Evolutionary conservation across 2,329 filamentous ascomycete genomes (phyloP), one percentile per base, ranked within the genome.

Genomic region (Aureobasidium sp.): DNA sequence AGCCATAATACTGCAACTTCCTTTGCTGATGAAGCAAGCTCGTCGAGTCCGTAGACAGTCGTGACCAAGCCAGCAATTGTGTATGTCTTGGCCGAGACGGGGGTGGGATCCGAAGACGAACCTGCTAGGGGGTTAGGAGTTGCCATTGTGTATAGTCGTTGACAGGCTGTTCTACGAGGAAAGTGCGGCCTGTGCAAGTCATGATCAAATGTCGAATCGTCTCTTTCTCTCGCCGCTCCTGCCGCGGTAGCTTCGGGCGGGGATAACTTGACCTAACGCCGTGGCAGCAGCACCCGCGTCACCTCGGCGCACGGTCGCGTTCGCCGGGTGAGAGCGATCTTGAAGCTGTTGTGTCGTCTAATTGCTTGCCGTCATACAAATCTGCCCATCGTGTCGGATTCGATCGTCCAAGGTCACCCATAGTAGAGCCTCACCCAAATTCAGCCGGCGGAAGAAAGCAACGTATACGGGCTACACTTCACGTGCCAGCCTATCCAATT

Each of bases 1-100:
- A 97, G 85, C 90, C 92, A 97, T n/a, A 97, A 83, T 68, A 89
- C 90, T 29, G 91, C 86, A 39, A 96, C 77, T 36, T 79, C 76
- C 5, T 72, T 73, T 3, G 81, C 77, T 15, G 80, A 74, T 9
- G 67, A 15, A 1, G 85, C 78, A 0, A 96, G 80, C 70, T 96
- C 90, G 34, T 85, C 77, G 2, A 96, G 83, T 21, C 93, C 92
- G 74, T 92, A 92, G 63, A 96, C 81, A 63, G 90, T 89, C 54
- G 88, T 85, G 10, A 89, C 79, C 59, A 97, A 84, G 50, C 91
- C 91, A 47, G 88, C 85, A 72, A 97, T 89, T 64, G 86, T 83
- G 66, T 88, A 79, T 25, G 85, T 86, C 64, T 79, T 82, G 64
- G 79, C 77, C 27, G 90, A 94, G 63, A 91, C 76, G 13, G 47